Percentiles rank a stretch among this genome's conserved stretches.
Conservation (phyloP, 768 basidiomycete genomes). For the Flagelloscypha sp. region DNA sequence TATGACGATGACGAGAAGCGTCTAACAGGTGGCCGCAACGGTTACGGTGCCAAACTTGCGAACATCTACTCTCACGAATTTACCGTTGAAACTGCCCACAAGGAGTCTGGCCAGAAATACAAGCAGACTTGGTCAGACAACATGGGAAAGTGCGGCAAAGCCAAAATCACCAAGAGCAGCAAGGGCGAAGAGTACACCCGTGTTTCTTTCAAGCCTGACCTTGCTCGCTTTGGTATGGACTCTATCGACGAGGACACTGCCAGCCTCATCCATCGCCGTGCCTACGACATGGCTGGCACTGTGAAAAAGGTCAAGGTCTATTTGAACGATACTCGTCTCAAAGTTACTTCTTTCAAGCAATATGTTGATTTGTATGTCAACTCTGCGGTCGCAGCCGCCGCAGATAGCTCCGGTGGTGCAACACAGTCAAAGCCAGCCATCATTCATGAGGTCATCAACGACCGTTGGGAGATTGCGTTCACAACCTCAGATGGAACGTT, state of each 20-base stretch:
- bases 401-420: constrained; percentile 69
- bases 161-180: constrained; percentile 89
- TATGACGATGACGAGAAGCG: constrained; percentile 99
- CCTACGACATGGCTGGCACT: constrained; percentile 97
- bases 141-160: constrained; percentile 80
- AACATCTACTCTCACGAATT: constrained; percentile 98
- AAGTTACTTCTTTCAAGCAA: constrained; percentile 92
- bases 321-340: constrained; percentile 85
- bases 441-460: constrained; percentile 71
- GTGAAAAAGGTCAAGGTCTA: constrained; percentile 88
- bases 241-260: constrained; percentile 86
- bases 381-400: constrained; percentile 62
- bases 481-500: constrained; percentile 87
- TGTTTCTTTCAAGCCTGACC: constrained; percentile 89
- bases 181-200: constrained; percentile 87
- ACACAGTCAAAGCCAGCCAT: constrained; percentile 67
- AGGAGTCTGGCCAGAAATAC: constrained; percentile 79
- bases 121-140: constrained; percentile 92
- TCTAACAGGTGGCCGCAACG: constrained; percentile 95
- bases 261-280: constrained; percentile 83
- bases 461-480: constrained; percentile 94
- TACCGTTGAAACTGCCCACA: constrained; percentile 92
- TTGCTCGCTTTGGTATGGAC: constrained; percentile 88
- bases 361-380: constrained; percentile 92
- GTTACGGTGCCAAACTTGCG: constrained; percentile 95